Evolutionary conservation across 164 flowering plant species (phyloP), one percentile per base, ranked within the genome.

Genomic region (Sextonia rubra): DNA sequence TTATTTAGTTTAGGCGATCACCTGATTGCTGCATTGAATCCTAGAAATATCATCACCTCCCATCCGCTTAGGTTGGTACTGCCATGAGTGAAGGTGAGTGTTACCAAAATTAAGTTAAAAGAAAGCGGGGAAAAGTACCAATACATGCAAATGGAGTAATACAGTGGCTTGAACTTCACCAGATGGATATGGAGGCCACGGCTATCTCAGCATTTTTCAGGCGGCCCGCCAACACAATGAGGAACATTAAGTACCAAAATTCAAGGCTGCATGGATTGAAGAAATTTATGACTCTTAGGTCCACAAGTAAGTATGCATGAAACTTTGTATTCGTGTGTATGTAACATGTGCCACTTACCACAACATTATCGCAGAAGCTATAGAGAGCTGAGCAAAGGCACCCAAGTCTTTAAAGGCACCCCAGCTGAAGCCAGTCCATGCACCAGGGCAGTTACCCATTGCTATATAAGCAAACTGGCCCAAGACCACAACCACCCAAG

Each of bases 361-460:
- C 30, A 87, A 69, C 93, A 89, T 89, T 70, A 86, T 81, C 0
- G 87, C 93, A 3, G 93, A 85, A 68, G 90, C 85, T 47, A 80
- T 65, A 0, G 91, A 86, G 58, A 89, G 86, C 69, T 84, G 75
- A 47, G 83, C 62, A 48, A 87, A 86, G 2, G 83, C 85, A 77
- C 86, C 85, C 60, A 86, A 84, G 0, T 80, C 86, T 23, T 65
- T 60, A 62, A 89, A 89, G 6, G 93, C 93, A 27, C 80, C 60
- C 75, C 63, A 55, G 4, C 83, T 83, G 49, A 85, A 85, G 7
- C 73, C 79, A 73, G 69, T 48, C 75, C 71, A 73, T 5, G 75
- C 26, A 12, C 47, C 52, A 37, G 80, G 79, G 68, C 82, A 79
- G 66, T 83, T 74, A 9, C 89, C 89, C 48, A 70, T 63, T 1